Evolutionary conservation across 1,284 basidiomycete species (phyloP), one percentile per base, ranked within the genome.

Genomic region (Uromyces viciae-fabae): DNA sequence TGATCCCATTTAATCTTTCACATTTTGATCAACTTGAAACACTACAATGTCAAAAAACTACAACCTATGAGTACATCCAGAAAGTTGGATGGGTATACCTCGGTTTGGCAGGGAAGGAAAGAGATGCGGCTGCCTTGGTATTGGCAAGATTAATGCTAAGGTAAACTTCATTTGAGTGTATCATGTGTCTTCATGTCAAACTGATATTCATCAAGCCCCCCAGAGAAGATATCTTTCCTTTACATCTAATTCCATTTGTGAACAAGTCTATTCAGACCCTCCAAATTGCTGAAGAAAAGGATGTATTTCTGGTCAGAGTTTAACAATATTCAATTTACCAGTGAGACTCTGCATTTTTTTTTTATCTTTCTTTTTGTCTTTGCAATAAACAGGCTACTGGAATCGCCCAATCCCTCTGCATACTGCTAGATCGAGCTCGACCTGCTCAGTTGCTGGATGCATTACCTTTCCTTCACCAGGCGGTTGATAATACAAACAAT

Each of bases 1-100:
- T 94, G 88, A 91, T 98, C 28, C 97, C 97, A 0, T 99, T 99
- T 85, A 91, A 94, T 85, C 88, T 99, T 66, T 88, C 90, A 22
- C 92, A 93, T 82, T 93, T 98, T 77, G 93, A 95, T 84, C 66
- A 71, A 75, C 83, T n/a, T 89, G 91, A 75, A 85, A 85, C 15
- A 88, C 74, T 36, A 46, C 73, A 73, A 49, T 38, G 77, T 49
- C 49, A 81, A 60, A 72, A 82, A 22, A 80, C 82, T 0, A 68
- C 82, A 90, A 91, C 46, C 88, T 90, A n/a, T 82, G 84, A 81
- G 83, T 86, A 46, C 86, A 84, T 95, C 9, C 91, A 94, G 83
- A 83, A 84, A 0, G 85, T 92, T 5, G 92, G 90, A 0, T 91
- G 90, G 83, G 84, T 85, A 28, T 90, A 91, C 82, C 87, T 96